These are phyloP conservation scores for Colletotrichum shisoi DNA, from an alignment of 2,329 filamentous ascomycete species.

Conservation along the genomic window DNA sequence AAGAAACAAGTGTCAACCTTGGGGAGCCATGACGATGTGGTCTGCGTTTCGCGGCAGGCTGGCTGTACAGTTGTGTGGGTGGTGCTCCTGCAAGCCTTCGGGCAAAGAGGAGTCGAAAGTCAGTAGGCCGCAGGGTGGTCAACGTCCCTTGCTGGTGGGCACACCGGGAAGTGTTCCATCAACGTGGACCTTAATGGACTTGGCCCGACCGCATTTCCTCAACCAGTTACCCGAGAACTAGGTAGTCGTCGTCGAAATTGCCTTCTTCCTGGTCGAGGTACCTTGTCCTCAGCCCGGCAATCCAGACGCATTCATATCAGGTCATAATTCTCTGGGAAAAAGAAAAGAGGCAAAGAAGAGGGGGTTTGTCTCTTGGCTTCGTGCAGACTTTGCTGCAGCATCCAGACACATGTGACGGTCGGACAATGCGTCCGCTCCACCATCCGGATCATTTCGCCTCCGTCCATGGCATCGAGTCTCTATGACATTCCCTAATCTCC, in stretches of 20 bases:
- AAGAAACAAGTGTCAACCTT: conserved; percentile 28
- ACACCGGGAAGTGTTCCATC: conserved; percentile 11
- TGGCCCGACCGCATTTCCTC: neutral
- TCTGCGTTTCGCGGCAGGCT: conserved; percentile 3
- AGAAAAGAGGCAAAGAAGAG: conserved; percentile 3
- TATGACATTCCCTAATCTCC: conserved; percentile 15
- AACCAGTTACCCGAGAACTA: conserved; percentile 24
- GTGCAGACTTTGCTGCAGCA: conserved; percentile 20
- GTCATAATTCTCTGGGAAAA: conserved; percentile 1
- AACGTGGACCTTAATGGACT: conserved; percentile 4
- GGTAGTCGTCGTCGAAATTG: conserved; percentile 22
- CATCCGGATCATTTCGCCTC: conserved; percentile 11
- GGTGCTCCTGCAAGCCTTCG: conserved; percentile 18
- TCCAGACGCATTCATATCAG: conserved; percentile 19
- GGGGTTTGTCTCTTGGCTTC: conserved; percentile 5
- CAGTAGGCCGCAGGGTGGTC: conserved; percentile 1
- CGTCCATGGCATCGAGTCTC: conserved; percentile 26
- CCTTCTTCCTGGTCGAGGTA: conserved; percentile 4
- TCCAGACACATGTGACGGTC: conserved; percentile 7
- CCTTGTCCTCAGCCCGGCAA: conserved; percentile 7
- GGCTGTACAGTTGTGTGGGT: conserved; percentile 4
- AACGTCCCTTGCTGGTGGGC: conserved; percentile 11
- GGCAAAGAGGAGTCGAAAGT: conserved; percentile 19
- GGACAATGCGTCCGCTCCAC: conserved; percentile 13
- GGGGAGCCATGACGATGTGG: conserved; percentile 14